These are phyloP conservation scores for Rhizopus stolonifer DNA, from an alignment of 371 early-diverging fungal genomes.

Conservation along the genomic window DNA sequence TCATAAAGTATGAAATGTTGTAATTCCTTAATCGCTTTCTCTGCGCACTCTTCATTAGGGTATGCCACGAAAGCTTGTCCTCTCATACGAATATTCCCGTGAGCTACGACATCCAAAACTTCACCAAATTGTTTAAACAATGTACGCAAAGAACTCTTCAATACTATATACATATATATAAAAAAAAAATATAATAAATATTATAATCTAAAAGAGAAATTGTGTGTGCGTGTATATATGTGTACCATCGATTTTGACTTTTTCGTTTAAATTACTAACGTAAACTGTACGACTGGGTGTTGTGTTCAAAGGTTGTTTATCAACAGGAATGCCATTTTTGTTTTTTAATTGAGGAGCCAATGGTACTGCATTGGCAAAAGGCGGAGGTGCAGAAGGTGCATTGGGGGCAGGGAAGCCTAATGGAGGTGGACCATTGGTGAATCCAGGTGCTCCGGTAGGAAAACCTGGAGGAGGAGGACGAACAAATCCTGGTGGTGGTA, in stretches of 20 bases:
- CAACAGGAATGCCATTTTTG: conserved; percentile 43
- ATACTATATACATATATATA: conserved; percentile 58
- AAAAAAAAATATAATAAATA: no score
- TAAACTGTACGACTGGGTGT: conserved; percentile 84
- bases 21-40: conserved; percentile 81
- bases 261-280: conserved; percentile 84
- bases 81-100: conserved; percentile 66
- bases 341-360: conserved; percentile 11
- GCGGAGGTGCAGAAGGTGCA: background rate
- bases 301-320: conserved; percentile 60
- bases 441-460: conserved; percentile 15
- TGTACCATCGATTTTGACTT: conserved; percentile 76
- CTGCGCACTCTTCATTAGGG: conserved; percentile 61
- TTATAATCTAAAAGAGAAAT: background rate
- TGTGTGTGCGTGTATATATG: conserved; percentile 33
- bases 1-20: conserved; percentile 83
- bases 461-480: conserved; percentile 6
- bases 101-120: conserved; percentile 70
- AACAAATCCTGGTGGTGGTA: conserved; percentile 9
- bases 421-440: conserved; percentile 12
- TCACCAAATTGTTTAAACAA: conserved; percentile 78
- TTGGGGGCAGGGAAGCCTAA: conserved; percentile 2
- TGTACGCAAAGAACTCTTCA: conserved; percentile 75
- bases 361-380: conserved; percentile 12
- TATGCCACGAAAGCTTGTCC: conserved; percentile 86